Evolutionary conservation across 441 rosid genomes (phyloP), one percentile per base, ranked within the genome.

Genomic region (Populus trichocarpa): DNA sequence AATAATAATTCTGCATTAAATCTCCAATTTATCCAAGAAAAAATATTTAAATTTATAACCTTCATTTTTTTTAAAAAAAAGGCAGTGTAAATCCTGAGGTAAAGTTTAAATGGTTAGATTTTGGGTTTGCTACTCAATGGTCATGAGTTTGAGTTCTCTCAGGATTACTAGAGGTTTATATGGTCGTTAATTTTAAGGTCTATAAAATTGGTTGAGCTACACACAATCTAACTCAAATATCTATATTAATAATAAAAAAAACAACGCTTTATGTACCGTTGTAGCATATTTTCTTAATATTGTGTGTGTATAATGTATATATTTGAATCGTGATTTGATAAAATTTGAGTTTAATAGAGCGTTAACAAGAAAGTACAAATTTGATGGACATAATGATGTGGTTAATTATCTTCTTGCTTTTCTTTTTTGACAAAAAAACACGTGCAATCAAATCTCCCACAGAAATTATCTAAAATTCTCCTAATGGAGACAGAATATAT

Each of bases 71-170:
- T 4, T 0, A 40, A 46, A 42, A 36, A 36, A 38, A 38, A 0
- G 3, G 0, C 13, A 10, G 0, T 0, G 0, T 38, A 10, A 38
- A 38, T 0, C 0, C 0, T 38, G 0, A 38, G 13, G 3, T 9
- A 3, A 2, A 10, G 3, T 2, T 38, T 2, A 38, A 38, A 0
- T 9, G 35, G 0, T 2, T 0, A 6, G 3, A 0, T 6, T 1
- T 5, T 33, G 0, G 0, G 0, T 33, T 33, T 33, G 0, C 0
- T 33, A 0, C 0, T 0, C 0, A 33, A 33, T 33, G 0, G 0
- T 33, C 0, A 33, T 0, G 8, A 33, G 35, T 33, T 33, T 6
- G 35, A 6, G 8, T 33, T 0, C 1, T 33, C 1, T 33, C 0
- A 33, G 5, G 0, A 33, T 33, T 0, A 5, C 1, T 0, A 0